Evolutionary conservation across 2,329 filamentous ascomycete species (phyloP).

Genomic region (Cryphonectria naterciae): DNA sequence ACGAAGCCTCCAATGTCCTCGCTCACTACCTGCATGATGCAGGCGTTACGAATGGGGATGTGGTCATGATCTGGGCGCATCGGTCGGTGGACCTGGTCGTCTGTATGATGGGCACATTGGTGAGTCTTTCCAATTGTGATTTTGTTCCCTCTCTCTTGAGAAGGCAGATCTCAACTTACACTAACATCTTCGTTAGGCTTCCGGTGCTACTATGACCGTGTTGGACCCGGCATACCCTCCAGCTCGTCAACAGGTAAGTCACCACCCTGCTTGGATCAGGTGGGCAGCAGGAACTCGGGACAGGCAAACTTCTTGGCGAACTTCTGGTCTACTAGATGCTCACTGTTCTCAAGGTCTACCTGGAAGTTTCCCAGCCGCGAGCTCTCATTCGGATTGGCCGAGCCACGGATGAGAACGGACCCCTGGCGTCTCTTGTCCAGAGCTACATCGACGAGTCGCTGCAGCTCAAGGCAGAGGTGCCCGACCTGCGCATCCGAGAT

Average conservation of each 20-base stretch:
- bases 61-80: slow-evolving; percentile 91
- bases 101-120: slow-evolving; percentile 74
- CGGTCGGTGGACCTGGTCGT: slow-evolving; percentile 69
- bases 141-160: neutral
- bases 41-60: slow-evolving; percentile 78
- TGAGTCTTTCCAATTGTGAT: neutral
- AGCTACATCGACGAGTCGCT: slow-evolving; percentile 76
- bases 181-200: slow-evolving; percentile 46
- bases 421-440: slow-evolving; percentile 51
- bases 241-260: slow-evolving; percentile 65
- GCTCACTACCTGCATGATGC: slow-evolving; percentile 77
- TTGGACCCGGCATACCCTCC: slow-evolving; percentile 85
- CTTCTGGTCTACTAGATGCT: neutral
- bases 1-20: slow-evolving; percentile 79
- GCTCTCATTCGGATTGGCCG: slow-evolving; percentile 73
- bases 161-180: neutral
- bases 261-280: neutral
- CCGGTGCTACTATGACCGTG: slow-evolving; percentile 64
- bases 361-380: slow-evolving; percentile 73
- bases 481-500: slow-evolving; percentile 71
- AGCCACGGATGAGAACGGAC: slow-evolving; percentile 70
- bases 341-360: slow-evolving; percentile 52
- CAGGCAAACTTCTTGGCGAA: too few species aligned
- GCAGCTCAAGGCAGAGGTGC: slow-evolving; percentile 72
- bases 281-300: neutral